These are phyloP conservation scores for Chytriomyces confervae DNA, from an alignment of 192 early-diverging fungal genomes.

Conservation along the genomic window DNA sequence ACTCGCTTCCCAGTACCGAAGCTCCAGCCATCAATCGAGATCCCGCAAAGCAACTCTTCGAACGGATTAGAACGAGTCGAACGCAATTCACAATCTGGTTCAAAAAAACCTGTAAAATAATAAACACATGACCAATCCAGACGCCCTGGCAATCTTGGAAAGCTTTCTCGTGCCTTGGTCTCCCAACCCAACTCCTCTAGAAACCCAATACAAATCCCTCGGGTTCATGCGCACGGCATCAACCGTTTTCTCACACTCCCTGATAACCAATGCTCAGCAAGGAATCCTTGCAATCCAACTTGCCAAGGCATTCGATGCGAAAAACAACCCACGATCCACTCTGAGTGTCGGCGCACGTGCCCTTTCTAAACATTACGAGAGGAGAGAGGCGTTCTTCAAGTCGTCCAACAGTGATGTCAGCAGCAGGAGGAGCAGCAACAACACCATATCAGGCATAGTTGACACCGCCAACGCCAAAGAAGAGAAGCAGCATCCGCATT, in stretches of 20 bases:
- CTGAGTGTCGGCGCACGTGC: constrained; percentile 26
- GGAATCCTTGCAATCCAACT: not conserved
- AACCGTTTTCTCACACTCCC: constrained; percentile 1
- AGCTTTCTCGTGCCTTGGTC: constrained; percentile 24
- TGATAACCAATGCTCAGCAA: not conserved
- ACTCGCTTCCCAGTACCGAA: too few relatives aligned
- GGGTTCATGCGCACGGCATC: constrained; percentile 23
- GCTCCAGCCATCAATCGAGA: too few relatives aligned
- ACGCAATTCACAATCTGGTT: too few relatives aligned
- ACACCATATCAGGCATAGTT: not conserved
- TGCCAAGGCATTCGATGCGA: constrained; percentile 6
- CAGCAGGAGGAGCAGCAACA: not conserved
- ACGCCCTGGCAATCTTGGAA: not conserved
- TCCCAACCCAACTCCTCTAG: not conserved
- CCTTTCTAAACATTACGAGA: constrained; percentile 26
- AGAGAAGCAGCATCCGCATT: constrained; percentile 21
- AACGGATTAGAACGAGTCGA: too few relatives aligned
- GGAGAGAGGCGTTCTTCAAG: not conserved
- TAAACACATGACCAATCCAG: not conserved
- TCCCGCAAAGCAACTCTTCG: too few relatives aligned
- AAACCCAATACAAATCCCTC: not conserved
- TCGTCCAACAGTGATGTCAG: not conserved
- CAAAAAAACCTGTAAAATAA: too few relatives aligned
- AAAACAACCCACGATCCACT: not conserved
- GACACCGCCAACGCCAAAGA: not conserved